A percentile compares a stretch with the other conserved stretches of the same genome.
phyloP scores from a whole-genome alignment of 257 asterid species.

The Solanum corneliomulleri region DNA sequence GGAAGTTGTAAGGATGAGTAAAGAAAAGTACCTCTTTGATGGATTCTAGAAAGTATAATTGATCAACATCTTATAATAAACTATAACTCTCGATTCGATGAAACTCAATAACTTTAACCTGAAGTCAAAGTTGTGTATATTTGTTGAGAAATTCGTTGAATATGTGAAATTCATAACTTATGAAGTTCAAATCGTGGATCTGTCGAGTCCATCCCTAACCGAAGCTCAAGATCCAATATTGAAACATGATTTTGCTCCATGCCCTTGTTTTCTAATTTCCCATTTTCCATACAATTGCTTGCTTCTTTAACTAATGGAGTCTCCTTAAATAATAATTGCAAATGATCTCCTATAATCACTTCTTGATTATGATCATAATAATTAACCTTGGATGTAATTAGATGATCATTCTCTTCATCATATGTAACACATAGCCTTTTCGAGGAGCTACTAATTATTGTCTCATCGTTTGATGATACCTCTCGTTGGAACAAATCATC shows the following conservation, averaged over 20 bases:
- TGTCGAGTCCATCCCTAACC: conserved; percentile 10
- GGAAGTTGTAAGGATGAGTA: not conserved
- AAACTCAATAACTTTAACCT: not conserved
- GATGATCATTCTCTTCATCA: not conserved
- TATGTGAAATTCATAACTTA: not conserved
- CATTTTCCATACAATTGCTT: not conserved
- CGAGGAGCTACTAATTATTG: not conserved
- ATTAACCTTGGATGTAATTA: not conserved
- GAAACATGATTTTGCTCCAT: not conserved
- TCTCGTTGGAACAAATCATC: not conserved
- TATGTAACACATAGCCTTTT: not conserved
- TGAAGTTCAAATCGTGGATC: not conserved
- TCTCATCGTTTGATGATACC: not conserved
- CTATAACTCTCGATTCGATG: not conserved
- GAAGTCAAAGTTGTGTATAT: not conserved
- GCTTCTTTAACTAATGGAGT: conserved; percentile 1
- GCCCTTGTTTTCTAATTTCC: not conserved
- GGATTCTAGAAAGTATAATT: not conserved
- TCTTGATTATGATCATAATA: not conserved
- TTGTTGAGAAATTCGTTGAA: not conserved
- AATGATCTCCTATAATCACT: not conserved
- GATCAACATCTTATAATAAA: not conserved
- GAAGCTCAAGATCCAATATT: conserved; percentile 23
- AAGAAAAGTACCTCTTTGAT: not conserved
- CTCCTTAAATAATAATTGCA: conserved; percentile 7